These are phyloP conservation scores for Shiraia bambusicola DNA, from an alignment of 2,329 filamentous ascomycete species.

Conservation along the genomic window DNA sequence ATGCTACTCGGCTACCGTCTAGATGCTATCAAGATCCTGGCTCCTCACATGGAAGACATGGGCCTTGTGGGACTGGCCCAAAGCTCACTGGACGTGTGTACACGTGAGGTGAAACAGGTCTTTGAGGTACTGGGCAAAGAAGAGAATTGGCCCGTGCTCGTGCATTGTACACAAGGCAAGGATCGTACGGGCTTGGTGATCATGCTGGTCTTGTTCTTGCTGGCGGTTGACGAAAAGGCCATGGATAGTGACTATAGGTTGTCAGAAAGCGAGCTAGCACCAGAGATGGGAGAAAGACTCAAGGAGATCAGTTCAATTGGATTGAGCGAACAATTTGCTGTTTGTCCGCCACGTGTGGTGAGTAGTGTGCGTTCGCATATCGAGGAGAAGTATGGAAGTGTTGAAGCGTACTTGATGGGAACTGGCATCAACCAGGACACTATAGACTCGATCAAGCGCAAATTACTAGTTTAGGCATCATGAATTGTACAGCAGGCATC, in stretches of 20 bases:
- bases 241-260: constrained; percentile 72
- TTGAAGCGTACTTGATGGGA: constrained; percentile 63
- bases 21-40: constrained; percentile 69
- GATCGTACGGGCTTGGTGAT: constrained; percentile 77
- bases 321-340: constrained; percentile 66
- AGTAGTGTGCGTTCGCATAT: constrained; percentile 60
- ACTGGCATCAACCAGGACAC: constrained; percentile 55
- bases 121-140: constrained; percentile 54
- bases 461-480: constrained; percentile 29
- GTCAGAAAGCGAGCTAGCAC: constrained; percentile 61
- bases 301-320: constrained; percentile 71
- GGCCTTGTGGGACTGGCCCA: constrained; percentile 71
- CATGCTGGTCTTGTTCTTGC: constrained; percentile 66
- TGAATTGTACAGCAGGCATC: too few relatives aligned
- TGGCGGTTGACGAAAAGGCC: constrained; percentile 58
- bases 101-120: constrained; percentile 59
- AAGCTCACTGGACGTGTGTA: constrained; percentile 69
- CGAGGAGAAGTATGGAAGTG: constrained; percentile 62
- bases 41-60: constrained; percentile 67
- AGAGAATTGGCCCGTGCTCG: constrained; percentile 62
- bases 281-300: constrained; percentile 64
- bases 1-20: constrained; percentile 68
- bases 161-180: constrained; percentile 90
- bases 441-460: constrained; percentile 37
- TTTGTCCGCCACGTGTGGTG: constrained; percentile 67